These are phyloP conservation scores for Pyrus communis DNA, from an alignment of 306 rosid species.

Conservation along the genomic window DNA sequence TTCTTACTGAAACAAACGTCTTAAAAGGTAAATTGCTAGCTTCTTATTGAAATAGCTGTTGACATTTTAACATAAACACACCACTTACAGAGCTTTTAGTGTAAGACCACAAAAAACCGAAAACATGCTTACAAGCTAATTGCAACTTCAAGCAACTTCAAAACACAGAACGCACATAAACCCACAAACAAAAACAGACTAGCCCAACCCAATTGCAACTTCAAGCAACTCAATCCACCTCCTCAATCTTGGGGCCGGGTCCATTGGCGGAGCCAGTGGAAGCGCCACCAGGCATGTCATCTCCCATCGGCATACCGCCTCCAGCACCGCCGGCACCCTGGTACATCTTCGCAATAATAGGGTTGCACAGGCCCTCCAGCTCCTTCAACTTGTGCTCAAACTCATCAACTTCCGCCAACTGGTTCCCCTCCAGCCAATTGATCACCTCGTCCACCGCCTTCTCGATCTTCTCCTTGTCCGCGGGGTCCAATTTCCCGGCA, in stretches of 20 bases:
- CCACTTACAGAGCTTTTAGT: too few relatives aligned
- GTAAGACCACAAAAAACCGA: too few relatives aligned
- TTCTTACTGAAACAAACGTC: too few relatives aligned
- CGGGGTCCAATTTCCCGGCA: constrained; percentile 38
- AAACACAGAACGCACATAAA: background rate
- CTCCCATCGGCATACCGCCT: constrained; percentile 20
- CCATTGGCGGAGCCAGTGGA: constrained; percentile 26
- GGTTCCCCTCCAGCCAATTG: constrained; percentile 70
- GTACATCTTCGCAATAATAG: constrained; percentile 67
- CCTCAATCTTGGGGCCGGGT: constrained; percentile 83
- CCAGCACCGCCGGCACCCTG: constrained; percentile 36
- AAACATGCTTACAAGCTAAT: background rate
- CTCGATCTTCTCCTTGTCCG: constrained; percentile 59
- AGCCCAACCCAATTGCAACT: background rate
- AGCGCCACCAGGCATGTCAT: constrained; percentile 18
- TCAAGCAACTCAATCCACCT: constrained; percentile 44
- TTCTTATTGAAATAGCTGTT: background rate
- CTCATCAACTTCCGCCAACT: constrained; percentile 77
- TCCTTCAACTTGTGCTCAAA: constrained; percentile 74
- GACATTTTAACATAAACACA: too few relatives aligned
- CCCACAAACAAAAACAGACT: background rate
- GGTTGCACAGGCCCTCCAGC: constrained; percentile 64
- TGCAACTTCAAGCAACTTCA: background rate
- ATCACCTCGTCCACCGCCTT: constrained; percentile 62
- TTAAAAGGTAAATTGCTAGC: background rate